A percentile compares a stretch with the other conserved stretches of the same genome.
Conservation (phyloP, 2,329 filamentous ascomycete species). For the Calonectria hawksworthii region DNA sequence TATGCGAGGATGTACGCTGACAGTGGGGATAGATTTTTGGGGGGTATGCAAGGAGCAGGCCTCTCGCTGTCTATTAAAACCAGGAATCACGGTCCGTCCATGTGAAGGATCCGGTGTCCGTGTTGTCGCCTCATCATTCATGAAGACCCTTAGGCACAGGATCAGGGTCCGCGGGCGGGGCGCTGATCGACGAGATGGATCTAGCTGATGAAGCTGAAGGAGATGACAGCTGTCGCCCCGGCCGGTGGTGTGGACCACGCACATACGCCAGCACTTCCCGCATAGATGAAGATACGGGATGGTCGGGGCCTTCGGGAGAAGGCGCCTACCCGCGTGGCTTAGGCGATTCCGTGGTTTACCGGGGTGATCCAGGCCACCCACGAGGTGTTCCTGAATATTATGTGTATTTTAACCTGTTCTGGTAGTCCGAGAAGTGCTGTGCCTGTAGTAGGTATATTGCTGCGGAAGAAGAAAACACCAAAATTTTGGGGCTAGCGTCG, state of each 20-base stretch:
- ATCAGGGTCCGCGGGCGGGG: background rate
- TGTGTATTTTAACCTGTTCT: background rate
- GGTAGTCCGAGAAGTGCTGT: background rate
- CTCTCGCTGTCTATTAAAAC: background rate
- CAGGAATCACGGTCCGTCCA: background rate
- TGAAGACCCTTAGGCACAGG: background rate
- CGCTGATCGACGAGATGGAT: constrained; percentile 16
- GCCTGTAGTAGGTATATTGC: background rate
- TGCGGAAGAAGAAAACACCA: background rate
- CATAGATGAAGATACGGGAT: constrained; percentile 20
- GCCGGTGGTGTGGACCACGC: constrained; percentile 19
- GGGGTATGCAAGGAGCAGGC: constrained; percentile 3
- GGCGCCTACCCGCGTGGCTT: constrained; percentile 8
- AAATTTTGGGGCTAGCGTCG: background rate
- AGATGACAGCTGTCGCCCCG: constrained; percentile 15
- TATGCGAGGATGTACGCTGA: constrained; percentile 18
- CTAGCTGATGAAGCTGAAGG: constrained; percentile 18
- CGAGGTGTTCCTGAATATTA: constrained; percentile 12
- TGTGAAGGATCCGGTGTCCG: constrained; percentile 2
- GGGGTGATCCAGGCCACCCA: constrained; percentile 26
- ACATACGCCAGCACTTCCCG: constrained; percentile 8
- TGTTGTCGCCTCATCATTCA: constrained; percentile 7
- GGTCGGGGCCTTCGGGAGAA: constrained; percentile 15
- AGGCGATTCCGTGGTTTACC: constrained; percentile 12
- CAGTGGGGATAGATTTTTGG: background rate